Evolutionary conservation across 108 stramenopile genomes (phyloP).

Genomic region (Cylindrotheca fusiformis): DNA sequence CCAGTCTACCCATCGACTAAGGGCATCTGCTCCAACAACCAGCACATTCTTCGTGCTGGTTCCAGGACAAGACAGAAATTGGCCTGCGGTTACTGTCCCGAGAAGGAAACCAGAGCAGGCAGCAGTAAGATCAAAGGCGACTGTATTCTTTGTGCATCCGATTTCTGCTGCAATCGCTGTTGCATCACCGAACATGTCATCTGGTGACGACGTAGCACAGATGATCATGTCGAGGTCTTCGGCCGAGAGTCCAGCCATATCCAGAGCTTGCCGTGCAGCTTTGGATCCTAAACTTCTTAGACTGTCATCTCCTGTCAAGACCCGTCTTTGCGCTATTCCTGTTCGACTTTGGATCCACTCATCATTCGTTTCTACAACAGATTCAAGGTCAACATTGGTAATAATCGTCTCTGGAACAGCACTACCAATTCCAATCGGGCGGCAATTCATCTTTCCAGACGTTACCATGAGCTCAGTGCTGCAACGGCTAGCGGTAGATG

Average conservation of each 20-base stretch:
- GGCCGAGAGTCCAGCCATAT: constrained; percentile 59
- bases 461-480: constrained; percentile 18
- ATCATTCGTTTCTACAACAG: constrained; percentile 91
- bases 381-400: constrained; percentile 86
- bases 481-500: not conserved
- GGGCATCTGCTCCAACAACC: constrained; percentile 92
- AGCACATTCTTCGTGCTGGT: constrained; percentile 69
- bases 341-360: constrained; percentile 96
- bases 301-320: constrained; percentile 57
- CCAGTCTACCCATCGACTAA: constrained; percentile 96
- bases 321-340: constrained; percentile 80
- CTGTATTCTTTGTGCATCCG: constrained; percentile 68
- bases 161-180: constrained; percentile 75
- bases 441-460: constrained; percentile 49
- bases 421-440: constrained; percentile 86
- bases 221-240: constrained; percentile 89
- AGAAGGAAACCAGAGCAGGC: constrained; percentile 97
- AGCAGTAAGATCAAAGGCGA: constrained; percentile 95
- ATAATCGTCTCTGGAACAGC: constrained; percentile 69
- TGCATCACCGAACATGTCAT: constrained; percentile 97
- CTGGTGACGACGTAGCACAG: constrained; percentile 87
- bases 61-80: constrained; percentile 65
- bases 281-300: constrained; percentile 43
- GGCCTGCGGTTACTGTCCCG: constrained; percentile 87
- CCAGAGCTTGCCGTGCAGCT: constrained; percentile 75